Evolutionary conservation across 257 asterid genomes (phyloP), one percentile per base, ranked within the genome.

Genomic region (Solanum tarijense): DNA sequence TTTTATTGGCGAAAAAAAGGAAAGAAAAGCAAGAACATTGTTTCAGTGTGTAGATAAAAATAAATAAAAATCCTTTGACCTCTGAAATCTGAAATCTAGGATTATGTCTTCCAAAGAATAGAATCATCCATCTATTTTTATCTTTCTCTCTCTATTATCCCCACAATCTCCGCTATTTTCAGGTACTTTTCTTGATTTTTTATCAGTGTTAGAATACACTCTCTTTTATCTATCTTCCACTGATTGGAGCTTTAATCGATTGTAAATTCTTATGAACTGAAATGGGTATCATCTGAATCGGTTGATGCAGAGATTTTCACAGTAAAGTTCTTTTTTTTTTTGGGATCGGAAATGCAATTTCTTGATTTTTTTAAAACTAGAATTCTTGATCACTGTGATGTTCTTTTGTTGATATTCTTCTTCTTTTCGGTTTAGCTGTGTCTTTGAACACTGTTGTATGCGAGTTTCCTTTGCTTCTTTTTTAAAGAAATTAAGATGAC

Each of bases 51-150:
- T 81, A 48, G 69, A n/a, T 43, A n/a, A n/a, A n/a, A n/a, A n/a
- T n/a, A n/a, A n/a, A n/a, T n/a, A n/a, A n/a, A 43, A 88, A 74
- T 0, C 89, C 88, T 88, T 90, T 69, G 84, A 86, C 91, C 90
- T 71, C n/a, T 31, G 14, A 68, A 68, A 27, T 90, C 92, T 93
- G 90, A 87, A 89, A 89, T 90, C 86, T 88, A 92, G 93, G 95
- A 90, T 84, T 83, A 39, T 86, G 88, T 79, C 87, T 81, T 46
- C 6, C 68, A 81, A 81, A 46, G 88, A 87, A 88, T 89, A 85
- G 84, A 88, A 88, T 84, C 88, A 84, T 89, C 89, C 84, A 84
- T 78, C 78, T 75, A 46, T 21, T 31, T 85, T 25, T 55, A 84
- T 52, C n/a, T 89, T 62, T 87, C 86, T 83, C 87, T 87, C 71